Evolutionary conservation across 441 rosid genomes (phyloP), one percentile per base, ranked within the genome.

Genomic region (Mallotus repandus): DNA sequence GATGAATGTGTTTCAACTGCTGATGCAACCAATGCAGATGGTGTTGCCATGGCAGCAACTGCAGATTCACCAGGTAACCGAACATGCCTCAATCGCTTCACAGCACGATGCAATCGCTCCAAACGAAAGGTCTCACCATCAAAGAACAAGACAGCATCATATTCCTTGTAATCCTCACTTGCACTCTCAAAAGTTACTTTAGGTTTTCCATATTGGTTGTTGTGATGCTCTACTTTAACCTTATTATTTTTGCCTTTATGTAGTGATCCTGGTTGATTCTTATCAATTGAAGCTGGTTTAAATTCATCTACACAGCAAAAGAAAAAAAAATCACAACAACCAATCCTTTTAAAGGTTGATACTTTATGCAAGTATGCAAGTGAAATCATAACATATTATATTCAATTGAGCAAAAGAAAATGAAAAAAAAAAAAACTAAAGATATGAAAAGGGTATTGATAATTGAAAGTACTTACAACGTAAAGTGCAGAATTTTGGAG

Each of bases 231-330:
- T 25, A 86, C 93, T 16, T 91, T 82, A 61, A 87, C 98, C 83
- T 87, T 84, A 41, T 84, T 89, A 57, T 88, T 86, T 75, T 85
- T 89, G 41, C 83, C 87, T 86, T 85, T 90, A 71, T 85, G 97
- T 65, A 93, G 58, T 19, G 77, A 76, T 66, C 89, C 97, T 16
- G 87, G 83, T 83, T 90, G 87, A 0, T 78, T 85, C 83, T 89
- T 91, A 71, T 93, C 97, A 43, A 93, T 86, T 4, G 97, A 93
- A 71, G 97, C 92, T 4, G 97, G 95, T 79, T 89, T 93, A 69
- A 88, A 93, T 63, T 88, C 91, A 87, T 93, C 93, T 92, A 71
- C 64, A 69, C 19, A 72, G 8, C 54, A 71, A 18, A 12, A 21
- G 11, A 65, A 54, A 56, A 0, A 45, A 45, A 45, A 0, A 45